Evolutionary conservation across 2,329 filamentous ascomycete genomes (phyloP), one percentile per base, ranked within the genome.

Genomic region (Pseudogymnoascus sp.): DNA sequence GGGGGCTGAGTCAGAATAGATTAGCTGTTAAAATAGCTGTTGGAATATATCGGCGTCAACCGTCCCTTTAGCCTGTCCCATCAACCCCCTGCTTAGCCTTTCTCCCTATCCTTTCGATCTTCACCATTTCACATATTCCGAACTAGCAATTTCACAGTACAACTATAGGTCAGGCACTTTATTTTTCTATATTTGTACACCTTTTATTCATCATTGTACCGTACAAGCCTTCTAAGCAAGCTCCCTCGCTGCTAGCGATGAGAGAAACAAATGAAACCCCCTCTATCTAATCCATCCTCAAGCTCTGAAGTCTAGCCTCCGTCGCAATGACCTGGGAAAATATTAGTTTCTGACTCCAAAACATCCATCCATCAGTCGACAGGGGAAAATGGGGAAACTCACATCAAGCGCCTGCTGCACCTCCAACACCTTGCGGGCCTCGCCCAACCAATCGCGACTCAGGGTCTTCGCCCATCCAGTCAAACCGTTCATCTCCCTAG

Each of bases 341-440:
- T 15, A n/a, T 70, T 69, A 70, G 66, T 42, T 64, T 46, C 60
- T 44, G 10, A 29, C 31, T 59, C 50, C 15, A 26, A 59, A 33
- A 46, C 15, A 21, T n/a, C n/a, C n/a, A n/a, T n/a, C n/a, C n/a
- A n/a, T n/a, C n/a, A n/a, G n/a, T n/a, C n/a, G 26, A 53, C 35
- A 50, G 35, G 40, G 11, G 42, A 61, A 38, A 19, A 67, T n/a
- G 26, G 62, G 26, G 33, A 64, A 67, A 83, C 88, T 86, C 77
- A 96, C 95, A 77, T 99, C 95, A 71, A 99, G 82, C 72, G 95
- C 95, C 79, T 99, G 95, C 78, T 90, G 88, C 68, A 97, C 95
- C 79, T 99, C 95, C 72, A 99, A 80, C 68, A 96, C 91, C 78
- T 92, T 89, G 74, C 95, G 86, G 66, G 92, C 90, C 81, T 99